These are phyloP conservation scores for Penicillium argentinense DNA, from an alignment of 495 filamentous ascomycete genomes.

Conservation along the genomic window DNA sequence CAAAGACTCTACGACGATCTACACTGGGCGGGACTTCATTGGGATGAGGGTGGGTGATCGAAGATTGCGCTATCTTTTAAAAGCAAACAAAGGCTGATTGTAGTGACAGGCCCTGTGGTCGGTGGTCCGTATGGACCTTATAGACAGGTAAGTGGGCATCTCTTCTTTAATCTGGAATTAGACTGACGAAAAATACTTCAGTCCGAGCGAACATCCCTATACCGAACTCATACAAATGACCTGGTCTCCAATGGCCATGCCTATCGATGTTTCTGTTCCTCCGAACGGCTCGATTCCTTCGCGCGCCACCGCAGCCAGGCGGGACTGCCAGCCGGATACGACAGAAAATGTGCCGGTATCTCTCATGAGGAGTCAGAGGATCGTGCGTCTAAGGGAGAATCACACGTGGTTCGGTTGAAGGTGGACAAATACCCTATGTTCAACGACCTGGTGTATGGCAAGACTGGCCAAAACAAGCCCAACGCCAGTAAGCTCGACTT, in stretches of 20 bases:
- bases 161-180: neutral
- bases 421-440: conserved; percentile 59
- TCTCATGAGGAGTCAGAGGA: conserved; percentile 64
- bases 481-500: conserved; percentile 41
- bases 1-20: conserved; percentile 73
- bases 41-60: conserved; percentile 99
- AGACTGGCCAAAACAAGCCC: conserved; percentile 50
- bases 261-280: conserved; percentile 90
- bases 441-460: conserved; percentile 75
- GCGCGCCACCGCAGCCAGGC: conserved; percentile 57
- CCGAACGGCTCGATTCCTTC: conserved; percentile 64
- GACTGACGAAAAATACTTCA: conserved; percentile 30
- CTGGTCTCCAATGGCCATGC: conserved; percentile 70
- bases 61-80: too few species aligned
- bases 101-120: conserved; percentile 65
- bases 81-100: neutral
- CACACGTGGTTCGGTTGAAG: conserved; percentile 76
- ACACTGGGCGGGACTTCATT: conserved; percentile 83
- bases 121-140: conserved; percentile 84
- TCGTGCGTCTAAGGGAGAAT: conserved; percentile 63
- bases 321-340: conserved; percentile 69
- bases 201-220: conserved; percentile 79
- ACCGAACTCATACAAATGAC: conserved; percentile 67
- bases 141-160: conserved; percentile 62
- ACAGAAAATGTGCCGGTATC: conserved; percentile 72